Evolutionary conservation across 1,139 yeast genomes (phyloP), one percentile per base, ranked within the genome.

Genomic region (Lipomyces yarrowii): DNA sequence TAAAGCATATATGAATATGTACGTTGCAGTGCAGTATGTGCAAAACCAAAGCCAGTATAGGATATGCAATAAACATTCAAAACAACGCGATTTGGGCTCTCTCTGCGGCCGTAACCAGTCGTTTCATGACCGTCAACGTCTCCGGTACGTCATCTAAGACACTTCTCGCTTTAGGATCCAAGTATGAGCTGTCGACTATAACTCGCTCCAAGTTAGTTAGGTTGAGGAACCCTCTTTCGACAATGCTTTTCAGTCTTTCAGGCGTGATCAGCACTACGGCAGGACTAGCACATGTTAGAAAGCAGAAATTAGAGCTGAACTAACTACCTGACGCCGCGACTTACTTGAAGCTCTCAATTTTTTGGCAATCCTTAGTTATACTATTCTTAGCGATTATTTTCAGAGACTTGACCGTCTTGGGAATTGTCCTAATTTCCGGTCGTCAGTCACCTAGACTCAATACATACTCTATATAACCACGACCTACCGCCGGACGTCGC

Each of bases 81-180:
- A 42, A 42, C 48, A 42, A 42, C 18, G 48, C 48, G 48, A 42
- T 2, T 42, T 42, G n/a, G 18, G 48, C 48, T n/a, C 18, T 42
- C 48, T n/a, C 48, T 7, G 48, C n/a, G 11, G 23, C 23, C n/a
- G 48, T 52, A 18, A 66, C 51, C 33, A 66, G 51, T 39, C 30
- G n/a, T 35, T 64, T 64, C 15, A 62, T 32, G 42, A 35, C 48
- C 39, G 42, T 37, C 15, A 66, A 42, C 5, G 68, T 66, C 60
- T 66, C 69, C 7, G 62, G 66, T 23, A 65, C 66, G 52, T 65
- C 69, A 42, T 67, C 68, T 8, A 67, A 46, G 18, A 64, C 69
- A 33, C 56, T 62, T 11, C 68, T 53, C 54, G 52, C 54, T 46
- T 67, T 67, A 33, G 64, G 23, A 42, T 67, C 69, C 53, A 67